Evolutionary conservation across 352 stramenopile species (phyloP).

Genomic region (Pythium apleroticum): DNA sequence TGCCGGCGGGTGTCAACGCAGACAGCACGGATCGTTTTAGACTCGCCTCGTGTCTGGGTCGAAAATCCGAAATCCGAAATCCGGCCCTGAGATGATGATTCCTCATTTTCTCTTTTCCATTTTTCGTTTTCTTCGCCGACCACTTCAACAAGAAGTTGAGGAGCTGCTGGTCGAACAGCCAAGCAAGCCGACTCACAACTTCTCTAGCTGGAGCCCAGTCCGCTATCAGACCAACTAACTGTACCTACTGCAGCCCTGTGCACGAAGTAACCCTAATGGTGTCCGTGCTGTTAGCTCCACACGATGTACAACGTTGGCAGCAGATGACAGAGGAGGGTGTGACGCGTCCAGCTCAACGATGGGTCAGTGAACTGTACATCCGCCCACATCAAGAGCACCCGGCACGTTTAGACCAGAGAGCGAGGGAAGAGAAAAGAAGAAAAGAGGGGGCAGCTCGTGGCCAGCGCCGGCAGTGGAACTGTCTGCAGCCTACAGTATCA

Average conservation of each 20-base stretch:
- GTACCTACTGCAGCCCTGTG: background rate
- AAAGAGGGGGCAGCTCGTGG: background rate
- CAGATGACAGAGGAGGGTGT: background rate
- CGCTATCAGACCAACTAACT: background rate
- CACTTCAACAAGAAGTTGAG: constrained; percentile 2
- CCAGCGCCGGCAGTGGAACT: background rate
- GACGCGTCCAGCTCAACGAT: background rate
- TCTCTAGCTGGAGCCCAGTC: background rate
- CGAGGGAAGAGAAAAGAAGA: background rate
- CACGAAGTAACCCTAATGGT: background rate
- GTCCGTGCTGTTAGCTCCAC: constrained; percentile 4
- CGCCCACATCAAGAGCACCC: background rate
- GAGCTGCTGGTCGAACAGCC: constrained; percentile 4
- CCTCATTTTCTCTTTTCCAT: background rate
- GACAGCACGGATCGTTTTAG: background rate
- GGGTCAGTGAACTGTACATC: background rate
- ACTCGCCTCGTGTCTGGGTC: background rate
- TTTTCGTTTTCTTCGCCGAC: constrained; percentile 1
- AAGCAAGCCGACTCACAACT: background rate
- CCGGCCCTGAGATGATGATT: background rate
- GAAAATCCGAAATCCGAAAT: background rate
- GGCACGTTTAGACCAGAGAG: too few relatives aligned
- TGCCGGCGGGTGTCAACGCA: constrained; percentile 1
- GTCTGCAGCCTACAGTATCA: background rate
- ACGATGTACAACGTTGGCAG: constrained; percentile 1